A percentile compares a stretch with the other conserved stretches of the same genome.
phyloP scores from a whole-genome alignment of 129 eudicot species.

The Pseudognaphalium luteoalbum region DNA sequence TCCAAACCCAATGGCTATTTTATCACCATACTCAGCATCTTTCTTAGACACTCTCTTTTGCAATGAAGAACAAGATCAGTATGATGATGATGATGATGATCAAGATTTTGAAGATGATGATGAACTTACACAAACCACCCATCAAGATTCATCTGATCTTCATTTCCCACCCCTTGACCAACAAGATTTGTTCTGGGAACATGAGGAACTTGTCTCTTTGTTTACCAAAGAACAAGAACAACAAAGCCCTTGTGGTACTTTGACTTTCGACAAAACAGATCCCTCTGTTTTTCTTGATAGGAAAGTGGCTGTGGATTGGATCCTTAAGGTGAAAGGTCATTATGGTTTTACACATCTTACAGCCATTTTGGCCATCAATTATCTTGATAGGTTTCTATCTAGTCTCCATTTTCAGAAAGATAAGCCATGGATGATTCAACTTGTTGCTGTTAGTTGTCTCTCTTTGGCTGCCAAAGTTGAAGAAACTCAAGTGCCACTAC shows the following conservation, averaged over 20 bases:
- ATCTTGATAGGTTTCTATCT: conserved; percentile 66
- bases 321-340: conserved; percentile 58
- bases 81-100: conserved; percentile 37
- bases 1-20: conserved; percentile 38
- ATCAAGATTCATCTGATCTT: conserved; percentile 21
- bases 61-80: conserved; percentile 64
- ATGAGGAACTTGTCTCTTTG: conserved; percentile 70
- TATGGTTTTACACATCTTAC: conserved; percentile 73
- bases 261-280: conserved; percentile 19
- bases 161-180: conserved; percentile 29
- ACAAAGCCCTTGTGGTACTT: conserved; percentile 13
- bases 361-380: conserved; percentile 72
- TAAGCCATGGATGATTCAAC: conserved; percentile 91
- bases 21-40: conserved; percentile 47
- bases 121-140: conserved; percentile 34
- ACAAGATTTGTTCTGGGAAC: conserved; percentile 84
- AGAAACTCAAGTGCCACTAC: conserved; percentile 80
- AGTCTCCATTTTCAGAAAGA: conserved; percentile 51
- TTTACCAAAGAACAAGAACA: conserved; percentile 59
- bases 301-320: conserved; percentile 77
- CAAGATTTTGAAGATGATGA: neutral
- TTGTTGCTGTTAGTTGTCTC: conserved; percentile 75
- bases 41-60: conserved; percentile 66
- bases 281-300: conserved; percentile 42
- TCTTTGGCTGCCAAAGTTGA: conserved; percentile 96